Evolutionary conservation across 768 basidiomycete species (phyloP), one percentile per base, ranked within the genome.

Genomic region (Rhizopogon sp.): DNA sequence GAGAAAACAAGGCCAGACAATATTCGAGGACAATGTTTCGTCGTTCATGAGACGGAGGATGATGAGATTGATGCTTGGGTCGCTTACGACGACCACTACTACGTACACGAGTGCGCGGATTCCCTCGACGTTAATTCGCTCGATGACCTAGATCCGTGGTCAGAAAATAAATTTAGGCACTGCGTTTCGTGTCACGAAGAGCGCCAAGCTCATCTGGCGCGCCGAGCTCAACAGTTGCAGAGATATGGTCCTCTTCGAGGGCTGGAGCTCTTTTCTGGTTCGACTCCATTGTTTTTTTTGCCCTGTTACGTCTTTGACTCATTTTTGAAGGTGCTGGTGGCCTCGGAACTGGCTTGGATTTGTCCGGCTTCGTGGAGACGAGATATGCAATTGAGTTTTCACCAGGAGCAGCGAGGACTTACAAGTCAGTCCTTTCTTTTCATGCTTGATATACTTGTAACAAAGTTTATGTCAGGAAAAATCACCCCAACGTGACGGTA

Each of bases 211-310:
- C 56, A 54, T 22, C 55, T 78, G 3, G 54, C 67, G 14, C 62
- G 70, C 16, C 62, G 64, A 13, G 56, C 68, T 6, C 42, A 60
- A 5, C 70, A 79, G 8, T 60, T 72, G 5, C 53, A 64, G 17
- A 66, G 67, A 10, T 70, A 79, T 41, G 74, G 72, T 7, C 78
- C 77, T 20, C 67, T 90, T 20, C 71, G 76, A 52, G 83, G 82
- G 2, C 57, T 90, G 54, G 88, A 90, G 62, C 70, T 90, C 5
- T 90, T 89, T 60, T 76, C 80, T 64, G 88, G 87, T 87, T 62
- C 52, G 70, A 58, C 31, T 52, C 57, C 25, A 22, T n/a, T n/a
- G n/a, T 16, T 43, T 39, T 29, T 13, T 37, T 14, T 53, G 20
- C 13, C 17, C 33, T 37, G 44, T 17, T 17, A 25, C 33, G 44